Conservation (phyloP, 331 rosid species). For the Pyrus hybrid region DNA sequence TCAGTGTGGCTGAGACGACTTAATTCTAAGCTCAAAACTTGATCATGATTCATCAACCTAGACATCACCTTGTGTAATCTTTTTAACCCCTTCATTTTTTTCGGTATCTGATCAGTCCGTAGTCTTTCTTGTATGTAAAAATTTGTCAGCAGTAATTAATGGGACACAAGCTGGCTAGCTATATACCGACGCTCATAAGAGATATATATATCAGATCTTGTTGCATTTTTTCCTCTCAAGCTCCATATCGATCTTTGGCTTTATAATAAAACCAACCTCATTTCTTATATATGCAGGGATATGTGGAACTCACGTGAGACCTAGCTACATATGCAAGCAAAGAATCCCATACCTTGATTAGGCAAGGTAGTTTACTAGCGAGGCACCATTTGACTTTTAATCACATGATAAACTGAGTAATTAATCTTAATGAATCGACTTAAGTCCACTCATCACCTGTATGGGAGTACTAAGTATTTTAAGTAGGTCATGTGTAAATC, state of each 20-base stretch:
- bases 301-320: not conserved
- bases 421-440: not conserved
- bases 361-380: not conserved
- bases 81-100: not conserved
- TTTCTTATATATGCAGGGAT: not conserved
- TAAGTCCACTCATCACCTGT: not conserved
- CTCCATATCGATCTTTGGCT: not conserved
- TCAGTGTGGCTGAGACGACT: constrained; percentile 30
- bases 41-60: not conserved
- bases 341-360: not conserved
- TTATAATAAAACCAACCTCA: not conserved
- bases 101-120: not conserved
- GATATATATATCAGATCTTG: not conserved
- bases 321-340: not conserved
- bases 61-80: not conserved
- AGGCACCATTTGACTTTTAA: not conserved
- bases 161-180: not conserved
- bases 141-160: not conserved
- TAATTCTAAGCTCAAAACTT: not conserved
- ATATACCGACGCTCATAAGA: not conserved
- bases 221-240: not conserved
- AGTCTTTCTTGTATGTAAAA: not conserved
- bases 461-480: too few species aligned
- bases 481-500: not conserved
- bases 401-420: not conserved